Evolutionary conservation across 345 rosid genomes (phyloP).

Genomic region (Limnanthes douglasii): DNA sequence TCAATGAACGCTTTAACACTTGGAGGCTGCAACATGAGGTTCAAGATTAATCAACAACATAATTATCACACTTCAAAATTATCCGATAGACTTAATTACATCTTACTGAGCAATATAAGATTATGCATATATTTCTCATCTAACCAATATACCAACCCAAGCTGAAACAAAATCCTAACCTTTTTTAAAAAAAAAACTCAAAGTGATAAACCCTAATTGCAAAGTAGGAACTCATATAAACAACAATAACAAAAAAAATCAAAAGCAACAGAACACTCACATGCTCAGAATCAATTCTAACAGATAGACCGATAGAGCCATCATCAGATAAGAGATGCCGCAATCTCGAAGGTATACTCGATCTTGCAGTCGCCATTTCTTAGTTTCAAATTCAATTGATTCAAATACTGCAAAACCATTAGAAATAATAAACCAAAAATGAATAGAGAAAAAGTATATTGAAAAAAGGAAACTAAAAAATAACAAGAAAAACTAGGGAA

Average conservation of each 20-base stretch:
- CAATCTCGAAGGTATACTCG: slow-evolving; percentile 81
- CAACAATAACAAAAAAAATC: not conserved
- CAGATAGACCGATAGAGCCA: slow-evolving; percentile 54
- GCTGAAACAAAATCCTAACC: no score
- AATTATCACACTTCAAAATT: no score
- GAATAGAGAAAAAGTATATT: not conserved
- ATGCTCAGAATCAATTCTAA: slow-evolving; percentile 72
- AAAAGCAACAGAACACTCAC: slow-evolving; percentile 27
- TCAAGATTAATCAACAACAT: no score
- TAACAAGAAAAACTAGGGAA: slow-evolving; percentile 4
- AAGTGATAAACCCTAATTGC: not conserved
- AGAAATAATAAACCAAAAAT: not conserved
- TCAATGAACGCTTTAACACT: slow-evolving; percentile 77
- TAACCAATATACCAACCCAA: no score
- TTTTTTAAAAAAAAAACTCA: not conserved
- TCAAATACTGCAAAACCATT: slow-evolving; percentile 13
- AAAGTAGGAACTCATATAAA: no score
- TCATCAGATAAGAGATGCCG: slow-evolving; percentile 89
- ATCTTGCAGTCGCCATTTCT: slow-evolving; percentile 63
- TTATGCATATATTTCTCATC: no score
- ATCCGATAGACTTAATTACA: no score
- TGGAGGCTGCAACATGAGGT: slow-evolving; percentile 51
- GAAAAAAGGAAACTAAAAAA: not conserved
- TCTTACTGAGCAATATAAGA: no score
- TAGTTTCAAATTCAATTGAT: slow-evolving; percentile 20